A percentile compares a stretch with the other conserved stretches of the same genome.
phyloP scores from a whole-genome alignment of 2,329 filamentous ascomycete species.

The Phialocephala subalpina region DNA sequence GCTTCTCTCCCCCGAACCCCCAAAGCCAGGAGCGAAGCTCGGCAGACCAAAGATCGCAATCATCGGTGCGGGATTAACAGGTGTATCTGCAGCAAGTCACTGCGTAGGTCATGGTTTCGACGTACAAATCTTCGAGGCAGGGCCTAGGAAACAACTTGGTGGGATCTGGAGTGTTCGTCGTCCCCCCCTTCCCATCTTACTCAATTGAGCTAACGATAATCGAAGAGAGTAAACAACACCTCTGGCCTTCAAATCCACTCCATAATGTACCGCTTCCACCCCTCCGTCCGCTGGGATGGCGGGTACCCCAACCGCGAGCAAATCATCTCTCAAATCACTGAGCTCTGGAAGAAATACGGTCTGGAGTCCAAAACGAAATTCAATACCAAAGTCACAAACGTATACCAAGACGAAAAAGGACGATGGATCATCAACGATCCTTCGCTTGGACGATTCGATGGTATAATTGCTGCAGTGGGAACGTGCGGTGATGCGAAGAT shows the following conservation, averaged over 20 bases:
- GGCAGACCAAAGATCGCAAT: slow-evolving; percentile 71
- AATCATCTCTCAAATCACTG: slow-evolving; percentile 75
- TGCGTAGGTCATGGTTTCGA: slow-evolving; percentile 88
- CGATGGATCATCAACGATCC: slow-evolving; percentile 82
- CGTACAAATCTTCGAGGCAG: slow-evolving; percentile 79
- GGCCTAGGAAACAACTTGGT: slow-evolving; percentile 69
- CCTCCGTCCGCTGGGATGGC: slow-evolving; percentile 74
- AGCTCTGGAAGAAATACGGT: slow-evolving; percentile 79
- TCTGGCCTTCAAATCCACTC: slow-evolving; percentile 86
- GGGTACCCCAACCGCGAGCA: slow-evolving; percentile 82
- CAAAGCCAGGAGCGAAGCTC: slow-evolving; percentile 63
- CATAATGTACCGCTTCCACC: slow-evolving; percentile 88
- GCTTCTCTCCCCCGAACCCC: slow-evolving; percentile 75
- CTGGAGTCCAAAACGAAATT: slow-evolving; percentile 77
- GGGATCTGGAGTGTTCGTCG: slow-evolving; percentile 75
- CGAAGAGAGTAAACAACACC: slow-evolving; percentile 79
- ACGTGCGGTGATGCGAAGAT: slow-evolving; percentile 83
- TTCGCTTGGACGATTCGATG: slow-evolving; percentile 77
- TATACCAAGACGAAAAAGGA: slow-evolving; percentile 73
- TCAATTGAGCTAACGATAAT: neutral
- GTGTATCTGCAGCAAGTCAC: slow-evolving; percentile 81
- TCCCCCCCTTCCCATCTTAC: neutral
- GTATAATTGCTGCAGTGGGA: slow-evolving; percentile 79
- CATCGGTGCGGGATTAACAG: slow-evolving; percentile 75
- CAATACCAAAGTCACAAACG: slow-evolving; percentile 71